phyloP scores from a whole-genome alignment of 257 asterid species.

The Datura wrightii region DNA sequence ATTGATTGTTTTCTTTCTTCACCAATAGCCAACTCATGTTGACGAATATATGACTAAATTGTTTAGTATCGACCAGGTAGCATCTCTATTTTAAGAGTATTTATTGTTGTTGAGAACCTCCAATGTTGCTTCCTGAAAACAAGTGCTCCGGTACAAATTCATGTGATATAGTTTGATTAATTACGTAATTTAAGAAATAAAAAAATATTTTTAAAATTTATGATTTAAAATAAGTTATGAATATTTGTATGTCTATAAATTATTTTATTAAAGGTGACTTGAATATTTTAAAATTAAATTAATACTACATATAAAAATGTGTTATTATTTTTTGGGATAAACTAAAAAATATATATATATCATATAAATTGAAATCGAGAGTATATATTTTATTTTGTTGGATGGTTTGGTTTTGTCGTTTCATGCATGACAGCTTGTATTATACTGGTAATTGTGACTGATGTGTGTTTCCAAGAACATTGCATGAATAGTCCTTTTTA shows the following conservation, averaged over 20 bases:
- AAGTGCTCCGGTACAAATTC: neutral
- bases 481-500: conserved; percentile 25
- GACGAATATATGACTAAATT: neutral
- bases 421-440: neutral
- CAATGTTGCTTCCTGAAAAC: neutral
- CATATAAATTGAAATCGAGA: no score
- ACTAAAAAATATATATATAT: no score
- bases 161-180: no score
- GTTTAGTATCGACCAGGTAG: neutral
- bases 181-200: no score
- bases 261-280: no score
- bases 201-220: no score
- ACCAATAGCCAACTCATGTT: conserved; percentile 19
- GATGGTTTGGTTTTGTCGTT: neutral
- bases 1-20: neutral
- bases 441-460: conserved; percentile 12
- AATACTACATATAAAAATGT: no score
- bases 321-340: no score
- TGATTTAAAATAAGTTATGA: no score
- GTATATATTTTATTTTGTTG: no score
- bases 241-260: no score
- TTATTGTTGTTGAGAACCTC: neutral
- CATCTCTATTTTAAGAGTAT: neutral
- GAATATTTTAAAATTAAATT: no score
- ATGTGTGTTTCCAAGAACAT: conserved; percentile 32